Evolutionary conservation across 2,329 filamentous ascomycete species (phyloP).

Genomic region (Xylariaceae sp.): DNA sequence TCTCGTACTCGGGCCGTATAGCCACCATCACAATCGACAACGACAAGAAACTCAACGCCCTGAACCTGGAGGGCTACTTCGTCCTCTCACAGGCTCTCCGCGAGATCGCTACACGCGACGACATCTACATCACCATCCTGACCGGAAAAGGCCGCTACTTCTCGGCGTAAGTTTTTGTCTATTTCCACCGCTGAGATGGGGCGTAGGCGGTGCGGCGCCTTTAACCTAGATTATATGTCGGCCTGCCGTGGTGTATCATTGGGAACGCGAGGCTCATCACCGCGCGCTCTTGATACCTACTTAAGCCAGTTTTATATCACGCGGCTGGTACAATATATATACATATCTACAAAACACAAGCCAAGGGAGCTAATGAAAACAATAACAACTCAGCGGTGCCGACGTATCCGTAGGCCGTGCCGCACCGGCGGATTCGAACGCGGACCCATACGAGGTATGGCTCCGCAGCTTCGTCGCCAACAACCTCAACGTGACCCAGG

Average conservation of each 20-base stretch:
- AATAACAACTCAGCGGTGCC: slow-evolving; percentile 16
- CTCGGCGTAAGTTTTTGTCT: slow-evolving; percentile 63
- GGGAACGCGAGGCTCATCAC: too few species aligned
- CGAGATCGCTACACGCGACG: slow-evolving; percentile 71
- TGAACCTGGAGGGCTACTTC: slow-evolving; percentile 69
- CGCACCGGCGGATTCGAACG: background rate
- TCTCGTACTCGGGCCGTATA: slow-evolving; percentile 62
- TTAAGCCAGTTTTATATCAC: too few species aligned
- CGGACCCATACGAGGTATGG: slow-evolving; percentile 46
- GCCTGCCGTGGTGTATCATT: too few species aligned
- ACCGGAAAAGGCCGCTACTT: slow-evolving; percentile 80
- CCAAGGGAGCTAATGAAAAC: background rate
- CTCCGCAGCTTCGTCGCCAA: slow-evolving; percentile 70
- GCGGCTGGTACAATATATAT: too few species aligned
- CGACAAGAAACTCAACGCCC: slow-evolving; percentile 79
- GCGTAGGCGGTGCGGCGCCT: too few species aligned
- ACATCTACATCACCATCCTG: slow-evolving; percentile 79
- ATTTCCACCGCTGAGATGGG: background rate
- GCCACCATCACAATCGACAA: slow-evolving; percentile 85
- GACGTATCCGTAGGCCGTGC: slow-evolving; percentile 15
- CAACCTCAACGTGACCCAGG: slow-evolving; percentile 84
- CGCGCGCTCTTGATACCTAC: too few species aligned
- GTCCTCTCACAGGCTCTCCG: slow-evolving; percentile 66
- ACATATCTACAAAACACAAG: slow-evolving; percentile 1
- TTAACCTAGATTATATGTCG: too few species aligned